phyloP scores from a whole-genome alignment of 2,329 filamentous ascomycete species.

The Fusarium liriodendri region DNA sequence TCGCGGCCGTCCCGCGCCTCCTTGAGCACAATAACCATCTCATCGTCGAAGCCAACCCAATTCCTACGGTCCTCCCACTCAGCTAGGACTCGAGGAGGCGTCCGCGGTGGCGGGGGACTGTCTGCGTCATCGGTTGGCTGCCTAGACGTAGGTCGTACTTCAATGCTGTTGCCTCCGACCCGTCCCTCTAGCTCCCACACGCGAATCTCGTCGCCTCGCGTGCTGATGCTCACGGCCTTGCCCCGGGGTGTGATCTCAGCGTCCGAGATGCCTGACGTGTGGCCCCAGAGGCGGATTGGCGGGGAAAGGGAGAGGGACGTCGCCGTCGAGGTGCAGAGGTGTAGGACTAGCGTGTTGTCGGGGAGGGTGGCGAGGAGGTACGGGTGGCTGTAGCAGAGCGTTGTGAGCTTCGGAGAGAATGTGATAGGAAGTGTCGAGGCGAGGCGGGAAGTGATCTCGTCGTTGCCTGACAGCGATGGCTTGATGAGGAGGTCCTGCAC shows the following conservation, averaged over 20 bases:
- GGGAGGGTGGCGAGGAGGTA: constrained; percentile 86
- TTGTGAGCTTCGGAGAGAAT: constrained; percentile 56
- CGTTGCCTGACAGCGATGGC: constrained; percentile 43
- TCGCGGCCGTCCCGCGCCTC: constrained; percentile 76
- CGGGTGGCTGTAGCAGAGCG: constrained; percentile 80
- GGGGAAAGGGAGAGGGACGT: constrained; percentile 75
- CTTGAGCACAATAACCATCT: constrained; percentile 88
- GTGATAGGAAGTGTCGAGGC: constrained; percentile 51
- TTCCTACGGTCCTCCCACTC: constrained; percentile 61
- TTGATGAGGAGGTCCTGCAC: constrained; percentile 86
- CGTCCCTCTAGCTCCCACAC: constrained; percentile 91
- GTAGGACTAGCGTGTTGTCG: constrained; percentile 88
- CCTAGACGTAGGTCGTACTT: constrained; percentile 57
- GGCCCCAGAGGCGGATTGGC: constrained; percentile 86
- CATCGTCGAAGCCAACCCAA: constrained; percentile 90
- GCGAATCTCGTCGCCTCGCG: constrained; percentile 80
- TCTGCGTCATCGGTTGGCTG: constrained; percentile 38
- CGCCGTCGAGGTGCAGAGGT: constrained; percentile 81
- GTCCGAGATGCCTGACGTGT: constrained; percentile 88
- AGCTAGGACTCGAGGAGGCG: constrained; percentile 6
- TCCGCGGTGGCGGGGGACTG: constrained; percentile 4
- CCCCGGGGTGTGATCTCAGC: constrained; percentile 86
- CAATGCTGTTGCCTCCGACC: constrained; percentile 63
- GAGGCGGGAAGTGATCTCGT: constrained; percentile 51
- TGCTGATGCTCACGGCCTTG: constrained; percentile 90